Evolutionary conservation across 2,329 filamentous ascomycete species (phyloP).

Genomic region (Didymella keratinophila): DNA sequence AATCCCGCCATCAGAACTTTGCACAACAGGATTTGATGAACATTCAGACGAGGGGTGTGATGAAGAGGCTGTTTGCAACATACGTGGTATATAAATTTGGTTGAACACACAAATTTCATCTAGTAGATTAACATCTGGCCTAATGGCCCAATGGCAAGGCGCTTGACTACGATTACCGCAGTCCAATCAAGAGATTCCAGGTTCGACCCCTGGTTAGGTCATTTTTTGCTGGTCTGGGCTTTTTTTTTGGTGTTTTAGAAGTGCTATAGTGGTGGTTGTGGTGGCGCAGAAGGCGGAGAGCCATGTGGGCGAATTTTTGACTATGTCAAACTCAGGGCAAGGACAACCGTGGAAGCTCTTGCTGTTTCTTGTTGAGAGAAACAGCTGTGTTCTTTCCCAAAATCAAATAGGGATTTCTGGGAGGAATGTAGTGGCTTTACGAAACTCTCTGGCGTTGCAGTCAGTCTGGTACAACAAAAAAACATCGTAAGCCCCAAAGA

Average conservation of each 20-base stretch:
- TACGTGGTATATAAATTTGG: not conserved
- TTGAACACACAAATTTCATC: not conserved
- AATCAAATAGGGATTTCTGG: not conserved
- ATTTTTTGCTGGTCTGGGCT: not conserved
- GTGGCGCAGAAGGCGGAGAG: not conserved
- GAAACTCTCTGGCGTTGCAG: not conserved
- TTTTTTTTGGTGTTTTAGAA: not conserved
- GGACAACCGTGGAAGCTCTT: not conserved
- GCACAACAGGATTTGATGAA: not conserved
- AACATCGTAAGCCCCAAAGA: too few relatives aligned
- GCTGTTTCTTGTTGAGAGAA: not conserved
- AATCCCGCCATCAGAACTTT: not conserved
- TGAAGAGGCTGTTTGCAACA: too few relatives aligned
- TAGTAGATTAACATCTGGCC: constrained; percentile 19
- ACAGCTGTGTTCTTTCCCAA: not conserved
- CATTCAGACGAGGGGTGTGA: too few relatives aligned
- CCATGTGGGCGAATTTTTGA: not conserved
- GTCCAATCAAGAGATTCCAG: constrained; percentile 38
- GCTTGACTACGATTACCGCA: constrained; percentile 56
- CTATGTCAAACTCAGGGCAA: not conserved
- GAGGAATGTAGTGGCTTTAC: not conserved
- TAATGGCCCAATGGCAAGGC: constrained; percentile 61
- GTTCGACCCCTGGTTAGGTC: constrained; percentile 39
- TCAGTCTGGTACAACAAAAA: too few relatives aligned
- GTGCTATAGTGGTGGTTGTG: not conserved